Evolutionary conservation across 371 early-diverging fungal genomes (phyloP).

Genomic region (Circinella umbellata): DNA sequence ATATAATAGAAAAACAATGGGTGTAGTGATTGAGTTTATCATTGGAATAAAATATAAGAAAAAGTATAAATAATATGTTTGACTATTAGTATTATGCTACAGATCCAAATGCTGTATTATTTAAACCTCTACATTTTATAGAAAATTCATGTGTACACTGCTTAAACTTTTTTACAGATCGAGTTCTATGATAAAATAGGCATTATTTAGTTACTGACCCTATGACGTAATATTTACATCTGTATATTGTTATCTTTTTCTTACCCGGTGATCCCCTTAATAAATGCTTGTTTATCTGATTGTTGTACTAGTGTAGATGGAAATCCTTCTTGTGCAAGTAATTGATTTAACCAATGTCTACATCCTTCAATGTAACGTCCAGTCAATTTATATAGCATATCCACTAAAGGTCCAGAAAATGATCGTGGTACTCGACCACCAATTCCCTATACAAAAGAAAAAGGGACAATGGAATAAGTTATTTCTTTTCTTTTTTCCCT

Average conservation of each 20-base stretch:
- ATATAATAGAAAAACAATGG: no score
- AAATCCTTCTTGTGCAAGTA: slow-evolving; percentile 64
- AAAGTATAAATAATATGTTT: neutral
- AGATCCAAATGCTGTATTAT: slow-evolving; percentile 36
- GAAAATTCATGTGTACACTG: slow-evolving; percentile 61
- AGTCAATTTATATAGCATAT: slow-evolving; percentile 66
- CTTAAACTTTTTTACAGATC: slow-evolving; percentile 66
- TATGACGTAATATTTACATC: neutral
- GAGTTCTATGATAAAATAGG: slow-evolving; percentile 36
- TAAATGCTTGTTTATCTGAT: slow-evolving; percentile 64
- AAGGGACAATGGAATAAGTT: no score
- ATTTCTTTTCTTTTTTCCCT: no score
- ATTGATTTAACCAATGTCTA: slow-evolving; percentile 60
- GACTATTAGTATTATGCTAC: neutral
- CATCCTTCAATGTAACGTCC: slow-evolving; percentile 56
- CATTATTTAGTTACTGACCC: neutral
- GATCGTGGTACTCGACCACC: slow-evolving; percentile 78
- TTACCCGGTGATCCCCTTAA: slow-evolving; percentile 64
- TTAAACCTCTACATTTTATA: slow-evolving; percentile 66
- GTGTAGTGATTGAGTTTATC: no score
- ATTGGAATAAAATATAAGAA: neutral
- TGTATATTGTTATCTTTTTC: slow-evolving; percentile 4
- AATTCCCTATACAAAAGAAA: slow-evolving; percentile 50
- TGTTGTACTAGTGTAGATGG: slow-evolving; percentile 61
- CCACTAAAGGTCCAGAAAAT: slow-evolving; percentile 63